A percentile compares a stretch with the other conserved stretches of the same genome.
These are phyloP conservation scores for Apiotrichum laibachii DNA, from an alignment of 1,284 basidiomycete genomes.

Conservation along the genomic window DNA sequence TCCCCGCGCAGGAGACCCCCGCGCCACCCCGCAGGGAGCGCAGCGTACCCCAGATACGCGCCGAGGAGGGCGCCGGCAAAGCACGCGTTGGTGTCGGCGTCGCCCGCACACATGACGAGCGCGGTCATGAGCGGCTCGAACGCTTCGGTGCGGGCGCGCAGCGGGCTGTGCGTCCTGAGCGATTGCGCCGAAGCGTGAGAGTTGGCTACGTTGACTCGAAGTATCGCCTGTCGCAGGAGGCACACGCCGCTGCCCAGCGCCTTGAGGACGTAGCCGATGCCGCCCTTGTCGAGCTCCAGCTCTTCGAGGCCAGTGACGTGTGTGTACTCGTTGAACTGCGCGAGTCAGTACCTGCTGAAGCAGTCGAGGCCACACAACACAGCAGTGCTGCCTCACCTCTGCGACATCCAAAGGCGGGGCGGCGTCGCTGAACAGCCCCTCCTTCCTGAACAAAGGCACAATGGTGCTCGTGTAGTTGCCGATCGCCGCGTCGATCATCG, in stretches of 20 bases:
- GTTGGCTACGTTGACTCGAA: background rate
- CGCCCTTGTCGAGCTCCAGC: constrained; percentile 13
- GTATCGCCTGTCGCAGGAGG: constrained; percentile 13
- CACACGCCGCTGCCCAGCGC: constrained; percentile 10
- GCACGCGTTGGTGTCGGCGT: constrained; percentile 22
- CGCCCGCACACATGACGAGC: constrained; percentile 15
- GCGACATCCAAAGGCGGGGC: constrained; percentile 7
- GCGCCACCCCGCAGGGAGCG: constrained; percentile 14
- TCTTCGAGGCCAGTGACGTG: background rate
- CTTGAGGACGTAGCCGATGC: constrained; percentile 23
- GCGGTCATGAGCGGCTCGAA: constrained; percentile 18
- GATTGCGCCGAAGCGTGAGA: background rate
- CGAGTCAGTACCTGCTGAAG: background rate
- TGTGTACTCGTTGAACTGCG: constrained; percentile 6
- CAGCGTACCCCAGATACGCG: constrained; percentile 13
- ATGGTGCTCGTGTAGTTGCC: background rate
- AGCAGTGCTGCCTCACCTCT: constrained; percentile 6
- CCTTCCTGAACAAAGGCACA: background rate
- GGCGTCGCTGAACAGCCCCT: constrained; percentile 3
- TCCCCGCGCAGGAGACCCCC: constrained; percentile 7
- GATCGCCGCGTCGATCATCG: constrained; percentile 3
- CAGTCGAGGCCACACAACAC: background rate
- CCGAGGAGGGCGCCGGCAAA: constrained; percentile 19
- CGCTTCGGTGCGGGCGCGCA: background rate
- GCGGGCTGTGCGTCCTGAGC: background rate